A percentile compares a stretch with the other conserved stretches of the same genome.
Evolutionary conservation across 1,284 basidiomycete genomes (phyloP).

Genomic region (Irpex sp.): DNA sequence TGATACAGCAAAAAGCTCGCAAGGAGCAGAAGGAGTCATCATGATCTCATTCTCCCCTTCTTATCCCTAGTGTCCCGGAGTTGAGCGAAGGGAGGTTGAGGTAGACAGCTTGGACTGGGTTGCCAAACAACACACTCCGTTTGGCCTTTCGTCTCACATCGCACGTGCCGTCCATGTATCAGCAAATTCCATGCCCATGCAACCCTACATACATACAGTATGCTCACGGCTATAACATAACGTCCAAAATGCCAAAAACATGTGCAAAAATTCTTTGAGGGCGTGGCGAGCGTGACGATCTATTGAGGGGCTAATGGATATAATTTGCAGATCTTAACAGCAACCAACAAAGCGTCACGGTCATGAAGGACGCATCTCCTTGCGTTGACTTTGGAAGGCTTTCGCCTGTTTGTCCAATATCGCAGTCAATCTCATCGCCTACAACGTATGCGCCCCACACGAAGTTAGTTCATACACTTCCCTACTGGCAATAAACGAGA

Average conservation of each 20-base stretch:
- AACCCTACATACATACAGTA: constrained; percentile 16
- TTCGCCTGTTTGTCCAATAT: constrained; percentile 57
- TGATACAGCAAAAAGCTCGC: constrained; percentile 58
- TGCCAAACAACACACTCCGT: background rate
- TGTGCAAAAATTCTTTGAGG: constrained; percentile 9
- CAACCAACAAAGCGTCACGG: background rate
- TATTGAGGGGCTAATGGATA: too few species aligned
- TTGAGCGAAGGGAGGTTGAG: background rate
- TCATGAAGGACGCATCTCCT: background rate
- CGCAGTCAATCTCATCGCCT: constrained; percentile 34
- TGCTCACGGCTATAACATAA: constrained; percentile 25
- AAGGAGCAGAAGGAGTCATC: constrained; percentile 49
- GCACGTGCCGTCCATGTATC: constrained; percentile 15
- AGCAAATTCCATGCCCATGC: constrained; percentile 25
- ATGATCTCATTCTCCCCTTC: constrained; percentile 26
- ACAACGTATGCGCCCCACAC: background rate
- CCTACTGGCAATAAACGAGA: background rate
- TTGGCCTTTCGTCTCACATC: background rate
- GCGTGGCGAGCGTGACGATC: too few species aligned
- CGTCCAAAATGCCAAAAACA: constrained; percentile 31
- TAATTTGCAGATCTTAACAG: too few species aligned
- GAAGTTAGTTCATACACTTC: background rate
- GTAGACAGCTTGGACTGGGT: constrained; percentile 1
- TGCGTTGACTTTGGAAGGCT: constrained; percentile 24
- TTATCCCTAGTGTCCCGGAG: background rate